Percentiles rank a stretch among this genome's conserved stretches.
These are phyloP conservation scores for Phytophthora pinifolia DNA, from an alignment of 352 stramenopile species.

Conservation along the genomic window DNA sequence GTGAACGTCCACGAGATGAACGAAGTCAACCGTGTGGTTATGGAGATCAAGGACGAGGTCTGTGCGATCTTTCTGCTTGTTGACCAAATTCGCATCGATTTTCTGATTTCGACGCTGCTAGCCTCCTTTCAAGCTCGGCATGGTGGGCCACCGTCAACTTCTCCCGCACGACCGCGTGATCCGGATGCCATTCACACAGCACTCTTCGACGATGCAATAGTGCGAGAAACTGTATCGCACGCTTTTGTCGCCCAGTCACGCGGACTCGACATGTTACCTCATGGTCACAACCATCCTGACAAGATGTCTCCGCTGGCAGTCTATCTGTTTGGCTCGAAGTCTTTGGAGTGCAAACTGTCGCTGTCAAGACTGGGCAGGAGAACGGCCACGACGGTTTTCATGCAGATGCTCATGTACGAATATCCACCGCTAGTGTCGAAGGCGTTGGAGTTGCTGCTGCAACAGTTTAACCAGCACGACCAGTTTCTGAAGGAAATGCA, in stretches of 20 bases:
- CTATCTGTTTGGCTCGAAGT: slow-evolving; percentile 48
- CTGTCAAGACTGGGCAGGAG: slow-evolving; percentile 42
- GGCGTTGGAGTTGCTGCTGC: slow-evolving; percentile 67
- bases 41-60: slow-evolving; percentile 79
- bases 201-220: slow-evolving; percentile 26
- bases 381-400: slow-evolving; percentile 56
- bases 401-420: slow-evolving; percentile 84
- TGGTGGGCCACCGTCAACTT: slow-evolving; percentile 22
- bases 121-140: slow-evolving; percentile 43
- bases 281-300: slow-evolving; percentile 25
- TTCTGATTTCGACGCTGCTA: slow-evolving; percentile 61
- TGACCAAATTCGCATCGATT: slow-evolving; percentile 63
- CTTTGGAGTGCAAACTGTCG: slow-evolving; percentile 64
- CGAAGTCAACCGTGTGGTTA: slow-evolving; percentile 48
- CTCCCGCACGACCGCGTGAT: slow-evolving; percentile 16
- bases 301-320: slow-evolving; percentile 48
- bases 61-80: slow-evolving; percentile 62
- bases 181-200: slow-evolving; percentile 29
- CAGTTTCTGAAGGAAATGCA: slow-evolving; percentile 66
- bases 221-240: slow-evolving; percentile 22
- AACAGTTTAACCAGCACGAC: slow-evolving; percentile 76
- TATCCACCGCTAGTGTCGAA: slow-evolving; percentile 72
- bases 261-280: slow-evolving; percentile 23
- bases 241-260: slow-evolving; percentile 12
- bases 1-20: slow-evolving; percentile 39